These are phyloP conservation scores for Candida nemodendra DNA, from an alignment of 805 yeast genomes.

Conservation along the genomic window DNA sequence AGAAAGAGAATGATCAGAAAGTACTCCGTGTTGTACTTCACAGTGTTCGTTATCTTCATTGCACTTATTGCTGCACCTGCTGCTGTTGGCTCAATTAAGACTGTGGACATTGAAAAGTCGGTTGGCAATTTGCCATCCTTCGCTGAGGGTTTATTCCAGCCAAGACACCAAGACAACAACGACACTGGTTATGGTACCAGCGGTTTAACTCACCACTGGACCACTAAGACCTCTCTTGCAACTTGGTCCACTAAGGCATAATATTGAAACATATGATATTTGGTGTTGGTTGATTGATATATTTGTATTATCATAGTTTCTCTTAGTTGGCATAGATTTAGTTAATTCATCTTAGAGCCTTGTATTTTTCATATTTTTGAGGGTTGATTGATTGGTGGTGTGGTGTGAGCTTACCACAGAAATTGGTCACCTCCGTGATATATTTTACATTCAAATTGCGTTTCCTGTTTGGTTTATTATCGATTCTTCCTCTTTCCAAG, in stretches of 20 bases:
- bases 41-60: constrained; percentile 65
- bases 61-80: constrained; percentile 90
- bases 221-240: constrained; percentile 41
- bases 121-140: constrained; percentile 32
- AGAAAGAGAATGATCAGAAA: constrained; percentile 97
- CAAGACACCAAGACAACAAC: constrained; percentile 75
- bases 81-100: constrained; percentile 55
- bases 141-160: constrained; percentile 78
- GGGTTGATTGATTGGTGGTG: too few species aligned
- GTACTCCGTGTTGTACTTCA: constrained; percentile 79
- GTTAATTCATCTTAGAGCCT: too few species aligned
- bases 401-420: too few species aligned
- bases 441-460: neutral
- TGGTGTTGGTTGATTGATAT: neutral
- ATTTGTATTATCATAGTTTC: too few species aligned
- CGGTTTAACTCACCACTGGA: constrained; percentile 42
- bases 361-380: neutral
- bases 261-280: constrained; percentile 9
- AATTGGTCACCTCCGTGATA: too few species aligned
- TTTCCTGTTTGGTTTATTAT: neutral
- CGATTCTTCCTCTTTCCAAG: neutral
- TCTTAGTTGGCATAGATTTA: too few species aligned
- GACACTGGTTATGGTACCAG: constrained; percentile 67
- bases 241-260: constrained; percentile 53
- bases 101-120: constrained; percentile 39